Evolutionary conservation across 257 asterid genomes (phyloP).

Genomic region (Datura wrightii): DNA sequence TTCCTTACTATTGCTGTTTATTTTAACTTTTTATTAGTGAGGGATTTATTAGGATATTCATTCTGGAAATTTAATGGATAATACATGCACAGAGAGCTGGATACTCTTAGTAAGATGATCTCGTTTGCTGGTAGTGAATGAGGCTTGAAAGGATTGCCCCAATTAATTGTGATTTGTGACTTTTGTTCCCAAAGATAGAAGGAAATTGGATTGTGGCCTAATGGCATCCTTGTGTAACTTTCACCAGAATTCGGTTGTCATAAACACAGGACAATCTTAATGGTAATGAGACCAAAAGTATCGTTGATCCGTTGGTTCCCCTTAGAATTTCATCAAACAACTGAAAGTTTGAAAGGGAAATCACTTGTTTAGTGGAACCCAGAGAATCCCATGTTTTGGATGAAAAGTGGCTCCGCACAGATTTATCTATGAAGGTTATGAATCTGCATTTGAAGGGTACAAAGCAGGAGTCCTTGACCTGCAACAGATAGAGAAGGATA

Average conservation of each 20-base stretch:
- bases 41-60: neutral
- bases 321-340: neutral
- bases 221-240: neutral
- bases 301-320: neutral
- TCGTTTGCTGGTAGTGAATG: neutral
- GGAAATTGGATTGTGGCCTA: neutral
- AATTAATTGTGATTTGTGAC: neutral
- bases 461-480: neutral
- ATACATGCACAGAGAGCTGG: neutral
- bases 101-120: slow-evolving; percentile 6
- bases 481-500: neutral
- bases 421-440: neutral
- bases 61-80: neutral
- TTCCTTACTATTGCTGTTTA: neutral
- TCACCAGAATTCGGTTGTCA: neutral
- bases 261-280: neutral
- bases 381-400: neutral
- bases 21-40: neutral
- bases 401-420: neutral
- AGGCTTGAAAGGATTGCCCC: slow-evolving; percentile 1
- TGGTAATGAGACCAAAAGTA: neutral
- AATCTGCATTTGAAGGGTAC: neutral
- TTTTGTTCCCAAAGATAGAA: neutral
- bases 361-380: neutral
- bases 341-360: slow-evolving; percentile 15